These are phyloP conservation scores for Thuidium tamariscinum DNA, from an alignment of 225 moss, liverwort and hornwort genomes.

Conservation along the genomic window DNA sequence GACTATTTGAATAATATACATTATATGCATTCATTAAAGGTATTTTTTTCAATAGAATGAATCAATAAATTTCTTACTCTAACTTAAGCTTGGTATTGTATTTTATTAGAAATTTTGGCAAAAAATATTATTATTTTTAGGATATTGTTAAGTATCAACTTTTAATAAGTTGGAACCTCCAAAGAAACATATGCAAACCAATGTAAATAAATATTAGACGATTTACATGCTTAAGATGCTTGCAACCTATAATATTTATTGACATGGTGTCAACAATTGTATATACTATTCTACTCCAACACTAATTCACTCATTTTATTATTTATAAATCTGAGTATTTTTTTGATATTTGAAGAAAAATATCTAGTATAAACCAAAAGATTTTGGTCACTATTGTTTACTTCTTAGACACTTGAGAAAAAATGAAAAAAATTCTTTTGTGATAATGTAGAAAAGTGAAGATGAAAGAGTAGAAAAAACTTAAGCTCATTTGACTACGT, in stretches of 20 bases:
- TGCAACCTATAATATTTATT: not conserved
- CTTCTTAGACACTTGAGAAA: accelerated
- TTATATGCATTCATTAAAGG: not conserved
- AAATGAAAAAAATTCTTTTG: not conserved
- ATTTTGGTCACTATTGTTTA: not conserved
- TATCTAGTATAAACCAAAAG: not conserved
- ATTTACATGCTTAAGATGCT: accelerated
- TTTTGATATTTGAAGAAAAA: not conserved
- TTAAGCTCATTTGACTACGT: not conserved
- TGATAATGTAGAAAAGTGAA: not conserved
- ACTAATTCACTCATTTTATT: not conserved
- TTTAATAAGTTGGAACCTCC: not conserved
- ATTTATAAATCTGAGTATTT: not conserved
- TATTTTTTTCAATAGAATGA: not conserved
- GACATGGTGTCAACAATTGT: accelerated
- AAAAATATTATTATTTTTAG: not conserved
- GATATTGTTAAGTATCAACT: accelerated
- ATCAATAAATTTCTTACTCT: too few species aligned
- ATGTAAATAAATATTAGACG: not conserved
- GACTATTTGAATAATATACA: not conserved
- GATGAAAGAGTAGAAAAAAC: not conserved
- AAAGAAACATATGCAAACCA: accelerated
- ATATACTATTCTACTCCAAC: accelerated
- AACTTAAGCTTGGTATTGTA: not conserved
- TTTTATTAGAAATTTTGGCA: accelerated